Evolutionary conservation across 1,284 basidiomycete species (phyloP), one percentile per base, ranked within the genome.

Genomic region (Sanghuangporus baumii): DNA sequence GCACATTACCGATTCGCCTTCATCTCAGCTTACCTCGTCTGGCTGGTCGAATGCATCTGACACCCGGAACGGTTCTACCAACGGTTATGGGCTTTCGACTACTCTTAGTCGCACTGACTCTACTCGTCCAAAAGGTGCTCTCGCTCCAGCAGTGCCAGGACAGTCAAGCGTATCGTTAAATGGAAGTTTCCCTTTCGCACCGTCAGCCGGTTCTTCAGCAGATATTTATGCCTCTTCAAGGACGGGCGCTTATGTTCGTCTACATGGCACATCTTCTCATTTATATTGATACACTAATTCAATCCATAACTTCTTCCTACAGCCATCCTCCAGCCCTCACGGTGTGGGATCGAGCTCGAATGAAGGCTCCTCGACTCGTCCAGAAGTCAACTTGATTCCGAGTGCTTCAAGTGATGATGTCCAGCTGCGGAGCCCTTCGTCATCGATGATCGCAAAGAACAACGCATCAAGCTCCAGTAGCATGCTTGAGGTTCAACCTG

Each of bases 81-180:
- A 61, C 57, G 60, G 60, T n/a, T 56, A 47, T 36, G 43, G 36
- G 16, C 11, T 18, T 9, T 26, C n/a, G 3, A n/a, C 62, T n/a
- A n/a, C 36, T 34, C 56, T 65, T 6, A 46, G 9, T 36, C 56
- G 60, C 3, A 55, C 61, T 37, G 61, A 60, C 40, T 65, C 64
- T 54, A 41, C n/a, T 37, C 59, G 66, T 31, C 66, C 66, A 20
- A 59, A 52, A 31, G 66, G 66, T 40, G 66, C 66, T 16, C 61
- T 62, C 7, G 63, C 63, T 37, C 63, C 66, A n/a, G 48, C 66
- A 9, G 62, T 66, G 11, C 66, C 66, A 23, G 66, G 66, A 11
- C 55, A 63, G 57, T 56, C 40, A 12, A 46, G 18, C n/a, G 14
- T 38, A n/a, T 63, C 37, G 36, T 38, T 43, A 4, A 48, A 55